phyloP scores from a whole-genome alignment of 768 basidiomycete species.

The Tulasnella sp. region DNA sequence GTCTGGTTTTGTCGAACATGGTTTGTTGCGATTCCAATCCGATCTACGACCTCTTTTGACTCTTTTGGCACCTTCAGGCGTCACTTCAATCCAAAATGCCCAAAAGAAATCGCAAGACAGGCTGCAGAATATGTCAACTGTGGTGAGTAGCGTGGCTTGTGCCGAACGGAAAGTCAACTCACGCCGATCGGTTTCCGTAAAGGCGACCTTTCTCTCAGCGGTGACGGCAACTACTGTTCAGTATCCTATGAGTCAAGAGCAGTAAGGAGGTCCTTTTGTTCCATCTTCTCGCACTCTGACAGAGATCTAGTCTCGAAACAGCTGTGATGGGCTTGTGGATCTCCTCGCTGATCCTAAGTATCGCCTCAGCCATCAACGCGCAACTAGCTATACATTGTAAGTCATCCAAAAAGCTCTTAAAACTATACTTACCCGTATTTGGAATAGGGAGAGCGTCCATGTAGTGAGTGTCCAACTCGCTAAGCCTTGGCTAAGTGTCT shows the following conservation, averaged over 20 bases:
- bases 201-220: background rate
- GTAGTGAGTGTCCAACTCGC: constrained; percentile 26
- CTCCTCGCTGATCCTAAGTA: constrained; percentile 18
- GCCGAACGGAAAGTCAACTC: too few species aligned
- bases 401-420: constrained; percentile 37
- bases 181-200: too few species aligned
- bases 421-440: constrained; percentile 28
- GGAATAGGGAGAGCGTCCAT: constrained; percentile 17
- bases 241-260: background rate
- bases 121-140: constrained; percentile 18
- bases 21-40: constrained; percentile 28
- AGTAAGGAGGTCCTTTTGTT: background rate
- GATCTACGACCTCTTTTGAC: too few species aligned
- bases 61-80: constrained; percentile 38
- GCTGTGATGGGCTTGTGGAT: constrained; percentile 22
- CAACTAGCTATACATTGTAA: constrained; percentile 20
- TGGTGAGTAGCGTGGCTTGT: background rate
- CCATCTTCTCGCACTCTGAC: background rate
- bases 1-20: constrained; percentile 66
- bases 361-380: constrained; percentile 22
- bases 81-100: constrained; percentile 56
- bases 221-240: constrained; percentile 1
- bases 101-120: background rate
- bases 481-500: background rate
- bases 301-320: constrained; percentile 29